These are phyloP conservation scores for Madurella mycetomatis DNA, from an alignment of 2,329 filamentous ascomycete species.

Conservation along the genomic window DNA sequence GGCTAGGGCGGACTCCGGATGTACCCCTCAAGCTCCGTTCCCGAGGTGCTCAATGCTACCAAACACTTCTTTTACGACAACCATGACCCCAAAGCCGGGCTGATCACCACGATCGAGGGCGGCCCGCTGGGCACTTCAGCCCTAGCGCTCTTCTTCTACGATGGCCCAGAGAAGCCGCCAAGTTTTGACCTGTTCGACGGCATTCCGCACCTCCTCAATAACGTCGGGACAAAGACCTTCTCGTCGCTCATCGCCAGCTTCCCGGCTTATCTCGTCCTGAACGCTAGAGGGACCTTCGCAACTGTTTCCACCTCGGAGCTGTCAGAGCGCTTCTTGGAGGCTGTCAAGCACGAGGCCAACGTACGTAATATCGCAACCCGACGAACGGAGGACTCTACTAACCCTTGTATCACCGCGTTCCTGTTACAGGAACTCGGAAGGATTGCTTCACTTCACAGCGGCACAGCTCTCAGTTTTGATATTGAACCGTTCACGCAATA, in stretches of 20 bases:
- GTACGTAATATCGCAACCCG: conserved; percentile 2
- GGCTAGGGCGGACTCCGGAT: conserved; percentile 20
- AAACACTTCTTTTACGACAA: conserved; percentile 23
- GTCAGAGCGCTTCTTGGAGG: conserved; percentile 23
- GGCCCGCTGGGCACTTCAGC: conserved; percentile 5
- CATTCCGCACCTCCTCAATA: conserved; percentile 12
- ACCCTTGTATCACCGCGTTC: not conserved
- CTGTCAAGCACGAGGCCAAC: conserved; percentile 23
- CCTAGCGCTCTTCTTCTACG: conserved; percentile 28
- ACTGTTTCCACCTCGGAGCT: conserved; percentile 28
- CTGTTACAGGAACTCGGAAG: not conserved
- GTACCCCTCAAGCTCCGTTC: conserved; percentile 15
- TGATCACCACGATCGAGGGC: conserved; percentile 29
- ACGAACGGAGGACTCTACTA: not conserved
- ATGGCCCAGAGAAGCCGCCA: conserved; percentile 26
- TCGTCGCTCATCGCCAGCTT: conserved; percentile 17
- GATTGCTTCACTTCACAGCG: conserved; percentile 17
- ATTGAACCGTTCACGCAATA: conserved; percentile 31
- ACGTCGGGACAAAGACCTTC: conserved; percentile 14
- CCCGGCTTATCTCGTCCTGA: conserved; percentile 18
- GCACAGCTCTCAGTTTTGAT: conserved; percentile 25
- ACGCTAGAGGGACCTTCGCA: conserved; percentile 26
- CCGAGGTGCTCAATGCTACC: conserved; percentile 27
- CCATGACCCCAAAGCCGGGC: conserved; percentile 27
- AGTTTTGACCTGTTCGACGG: conserved; percentile 25